phyloP scores from a whole-genome alignment of 2,329 filamentous ascomycete species.

The Trichoderma endophyticum region DNA sequence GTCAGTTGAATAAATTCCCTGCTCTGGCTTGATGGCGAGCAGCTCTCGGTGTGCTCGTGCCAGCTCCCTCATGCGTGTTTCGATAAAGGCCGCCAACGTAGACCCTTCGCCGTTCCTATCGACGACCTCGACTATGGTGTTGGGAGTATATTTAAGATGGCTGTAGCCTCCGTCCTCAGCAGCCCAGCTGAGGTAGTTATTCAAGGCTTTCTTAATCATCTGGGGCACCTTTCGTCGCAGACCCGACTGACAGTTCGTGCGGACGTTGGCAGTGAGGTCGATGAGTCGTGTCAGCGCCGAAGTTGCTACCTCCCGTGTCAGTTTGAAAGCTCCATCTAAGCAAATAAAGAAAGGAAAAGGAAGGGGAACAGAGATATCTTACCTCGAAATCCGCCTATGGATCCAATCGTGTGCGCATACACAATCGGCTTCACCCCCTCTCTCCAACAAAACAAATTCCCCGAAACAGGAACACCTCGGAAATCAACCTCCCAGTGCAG shows the following conservation, averaged over 20 bases:
- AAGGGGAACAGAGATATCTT: neutral
- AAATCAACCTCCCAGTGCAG: slow-evolving; percentile 41
- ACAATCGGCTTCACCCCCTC: slow-evolving; percentile 35
- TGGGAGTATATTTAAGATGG: slow-evolving; percentile 36
- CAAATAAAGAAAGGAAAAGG: neutral
- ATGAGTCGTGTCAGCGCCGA: slow-evolving; percentile 38
- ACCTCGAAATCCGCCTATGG: slow-evolving; percentile 35
- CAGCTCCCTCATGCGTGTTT: slow-evolving; percentile 35
- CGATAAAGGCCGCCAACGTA: slow-evolving; percentile 35
- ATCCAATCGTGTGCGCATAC: slow-evolving; percentile 34
- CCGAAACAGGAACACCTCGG: slow-evolving; percentile 39
- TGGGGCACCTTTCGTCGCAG: slow-evolving; percentile 31
- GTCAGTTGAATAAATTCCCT: neutral
- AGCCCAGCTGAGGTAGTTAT: slow-evolving; percentile 40
- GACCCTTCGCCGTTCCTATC: slow-evolving; percentile 29
- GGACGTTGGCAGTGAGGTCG: slow-evolving; percentile 37
- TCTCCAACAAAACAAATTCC: slow-evolving; percentile 34
- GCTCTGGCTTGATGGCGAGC: slow-evolving; percentile 28
- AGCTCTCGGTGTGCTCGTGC: slow-evolving; percentile 38
- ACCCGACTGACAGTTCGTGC: slow-evolving; percentile 36
- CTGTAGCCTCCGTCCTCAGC: slow-evolving; percentile 40
- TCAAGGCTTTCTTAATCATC: slow-evolving; percentile 35
- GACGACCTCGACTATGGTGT: slow-evolving; percentile 38
- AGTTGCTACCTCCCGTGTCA: slow-evolving; percentile 34
- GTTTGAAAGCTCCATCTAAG: neutral